phyloP scores from a whole-genome alignment of 441 rosid species.

The Rhodomyrtus psidioides region DNA sequence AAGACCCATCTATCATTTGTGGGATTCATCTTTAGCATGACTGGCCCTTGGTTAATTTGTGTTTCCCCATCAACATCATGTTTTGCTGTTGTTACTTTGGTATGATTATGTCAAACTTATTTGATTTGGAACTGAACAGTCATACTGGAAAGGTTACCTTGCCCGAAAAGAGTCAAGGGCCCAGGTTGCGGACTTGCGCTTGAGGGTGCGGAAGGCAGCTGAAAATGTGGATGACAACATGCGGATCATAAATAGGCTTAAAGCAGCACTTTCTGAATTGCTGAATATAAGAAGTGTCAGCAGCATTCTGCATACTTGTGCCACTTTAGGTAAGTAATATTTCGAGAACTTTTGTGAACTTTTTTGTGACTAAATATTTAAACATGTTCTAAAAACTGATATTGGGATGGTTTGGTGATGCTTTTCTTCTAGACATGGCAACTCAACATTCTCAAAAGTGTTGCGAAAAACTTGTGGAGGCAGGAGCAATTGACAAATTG shows the following conservation, averaged over 20 bases:
- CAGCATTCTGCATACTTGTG: constrained; percentile 77
- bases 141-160: constrained; percentile 76
- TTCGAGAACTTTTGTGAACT: not conserved
- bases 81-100: not conserved
- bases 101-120: not conserved
- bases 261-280: constrained; percentile 67
- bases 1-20: not conserved
- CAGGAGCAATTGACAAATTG: constrained; percentile 66
- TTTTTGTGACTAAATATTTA: not conserved
- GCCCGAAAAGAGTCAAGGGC: constrained; percentile 61
- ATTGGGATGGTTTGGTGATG: not conserved
- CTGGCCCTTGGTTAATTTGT: not conserved
- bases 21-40: not conserved
- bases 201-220: constrained; percentile 64
- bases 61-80: not conserved
- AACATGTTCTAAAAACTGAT: not conserved
- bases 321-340: constrained; percentile 54
- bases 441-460: constrained; percentile 76
- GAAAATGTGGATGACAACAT: constrained; percentile 68
- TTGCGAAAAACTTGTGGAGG: constrained; percentile 83
- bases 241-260: constrained; percentile 77
- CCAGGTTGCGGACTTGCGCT: constrained; percentile 52
- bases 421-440: constrained; percentile 44
- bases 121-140: constrained; percentile 21
- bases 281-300: constrained; percentile 68